phyloP scores from a whole-genome alignment of 495 filamentous ascomycete genomes.

The Bacidia gigantensis region DNA sequence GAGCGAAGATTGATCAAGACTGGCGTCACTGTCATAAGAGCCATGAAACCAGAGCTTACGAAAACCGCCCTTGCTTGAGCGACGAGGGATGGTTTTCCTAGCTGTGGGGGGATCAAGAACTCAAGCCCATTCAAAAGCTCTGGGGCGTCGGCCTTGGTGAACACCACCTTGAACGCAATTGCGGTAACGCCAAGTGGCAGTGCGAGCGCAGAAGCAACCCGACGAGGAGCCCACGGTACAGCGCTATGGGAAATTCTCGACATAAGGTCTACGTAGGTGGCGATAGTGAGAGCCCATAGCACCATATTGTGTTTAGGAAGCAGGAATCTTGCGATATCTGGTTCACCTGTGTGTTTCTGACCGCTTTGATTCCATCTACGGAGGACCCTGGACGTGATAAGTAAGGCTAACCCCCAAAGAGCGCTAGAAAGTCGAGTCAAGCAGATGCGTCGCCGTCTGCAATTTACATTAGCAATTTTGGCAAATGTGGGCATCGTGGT shows the following conservation, averaged over 20 bases:
- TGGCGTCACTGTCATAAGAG: slow-evolving; percentile 26
- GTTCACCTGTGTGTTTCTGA: slow-evolving; percentile 78
- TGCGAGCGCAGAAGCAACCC: slow-evolving; percentile 6
- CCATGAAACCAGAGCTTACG: slow-evolving; percentile 32
- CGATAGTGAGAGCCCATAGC: slow-evolving; percentile 62
- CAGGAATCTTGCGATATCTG: slow-evolving; percentile 64
- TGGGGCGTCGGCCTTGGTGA: slow-evolving; percentile 70
- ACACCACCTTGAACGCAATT: slow-evolving; percentile 71
- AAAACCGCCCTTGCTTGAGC: slow-evolving; percentile 38
- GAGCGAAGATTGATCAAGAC: slow-evolving; percentile 14
- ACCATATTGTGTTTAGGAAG: slow-evolving; percentile 44
- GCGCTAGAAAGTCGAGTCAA: neutral
- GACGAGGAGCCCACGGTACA: slow-evolving; percentile 15
- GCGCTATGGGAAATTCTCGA: slow-evolving; percentile 23
- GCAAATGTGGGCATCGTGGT: neutral
- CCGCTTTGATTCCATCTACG: slow-evolving; percentile 92
- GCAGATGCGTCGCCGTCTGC: neutral
- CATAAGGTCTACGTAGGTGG: slow-evolving; percentile 48
- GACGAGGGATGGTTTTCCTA: slow-evolving; percentile 35
- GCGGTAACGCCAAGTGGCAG: slow-evolving; percentile 32
- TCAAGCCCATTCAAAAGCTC: slow-evolving; percentile 54
- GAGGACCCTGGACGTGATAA: slow-evolving; percentile 45
- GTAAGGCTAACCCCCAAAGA: slow-evolving; percentile 10
- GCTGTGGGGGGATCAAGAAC: slow-evolving; percentile 26
- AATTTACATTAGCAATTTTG: neutral